Evolutionary conservation across 305 asterid genomes (phyloP), one percentile per base, ranked within the genome.

Genomic region (Rubia balearica): DNA sequence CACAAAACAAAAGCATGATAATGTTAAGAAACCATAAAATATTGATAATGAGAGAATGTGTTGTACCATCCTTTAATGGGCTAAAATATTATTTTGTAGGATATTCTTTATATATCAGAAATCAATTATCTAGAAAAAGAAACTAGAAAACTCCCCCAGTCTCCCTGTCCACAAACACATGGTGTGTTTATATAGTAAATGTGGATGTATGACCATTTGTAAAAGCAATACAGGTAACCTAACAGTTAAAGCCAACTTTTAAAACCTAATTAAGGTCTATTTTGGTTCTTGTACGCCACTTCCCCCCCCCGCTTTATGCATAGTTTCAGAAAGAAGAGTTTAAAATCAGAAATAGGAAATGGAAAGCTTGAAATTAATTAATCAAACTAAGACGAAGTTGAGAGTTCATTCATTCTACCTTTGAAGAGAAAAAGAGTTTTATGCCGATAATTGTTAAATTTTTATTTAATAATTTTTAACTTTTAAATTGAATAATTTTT

Each of bases 31-130:
- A 33, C 38, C 38, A 33, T 2, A 33, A 33, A 33, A 51, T 16
- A 51, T 51, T 56, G 45, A 61, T 68, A 33, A 62, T 64, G 48
- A 49, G 74, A 70, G 51, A 67, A 63, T 55, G 33, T 75, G 55
- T 7, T 69, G 48, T 3, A 40, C 38, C 38, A 33, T 33, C 38
- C 38, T 33, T 33, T 33, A 33, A 33, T 33, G 38, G 38, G 38
- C 38, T 33, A 33, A 33, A 33, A 33, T 33, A 33, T 33, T 33
- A 42, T 40, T 42, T 42, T 42, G 57, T 49, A 49, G 6, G 3
- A 16, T 16, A 17, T 49, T 49, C 8, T 49, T 4, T 51, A 53
- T 40, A 40, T 61, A 57, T 57, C 4, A 7, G 5, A 17, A 27
- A 41, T 27, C 5, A 27, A 49, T 69, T 62, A 69, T 48, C 65